Evolutionary conservation across 2,329 filamentous ascomycete genomes (phyloP).

Genomic region (Diaporthe citri): DNA sequence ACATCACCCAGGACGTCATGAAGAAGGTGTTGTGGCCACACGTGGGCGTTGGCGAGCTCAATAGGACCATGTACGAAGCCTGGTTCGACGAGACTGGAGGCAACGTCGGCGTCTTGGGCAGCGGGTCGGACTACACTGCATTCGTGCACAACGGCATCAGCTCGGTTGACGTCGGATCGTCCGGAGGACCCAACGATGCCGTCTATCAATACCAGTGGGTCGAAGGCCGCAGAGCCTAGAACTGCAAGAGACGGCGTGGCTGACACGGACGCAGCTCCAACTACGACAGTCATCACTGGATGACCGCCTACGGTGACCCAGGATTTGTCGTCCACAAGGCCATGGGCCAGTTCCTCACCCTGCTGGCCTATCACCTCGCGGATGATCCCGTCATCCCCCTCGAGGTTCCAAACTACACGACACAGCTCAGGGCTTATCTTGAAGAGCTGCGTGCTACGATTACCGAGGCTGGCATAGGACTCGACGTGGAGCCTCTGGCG

Average conservation of each 20-base stretch:
- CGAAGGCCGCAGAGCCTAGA: not conserved
- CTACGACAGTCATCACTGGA: conserved; percentile 93
- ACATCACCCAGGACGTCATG: conserved; percentile 19
- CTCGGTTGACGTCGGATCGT: not conserved
- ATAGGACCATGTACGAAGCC: conserved; percentile 10
- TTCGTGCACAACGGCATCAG: conserved; percentile 21
- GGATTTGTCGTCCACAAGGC: conserved; percentile 55
- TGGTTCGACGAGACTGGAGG: conserved; percentile 1
- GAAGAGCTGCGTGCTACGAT: conserved; percentile 6
- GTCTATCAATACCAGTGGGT: conserved; percentile 20
- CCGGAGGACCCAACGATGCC: conserved; percentile 1
- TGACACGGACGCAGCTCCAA: conserved; percentile 91
- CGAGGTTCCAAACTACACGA: conserved; percentile 11
- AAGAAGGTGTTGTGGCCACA: conserved; percentile 18
- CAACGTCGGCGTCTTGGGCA: conserved; percentile 14
- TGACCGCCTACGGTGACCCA: conserved; percentile 82
- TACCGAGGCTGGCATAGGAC: not conserved
- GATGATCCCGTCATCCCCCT: not conserved
- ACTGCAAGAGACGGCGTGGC: conserved; percentile 48
- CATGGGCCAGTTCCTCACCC: conserved; percentile 14
- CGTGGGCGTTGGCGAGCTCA: not conserved
- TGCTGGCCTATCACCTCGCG: conserved; percentile 14
- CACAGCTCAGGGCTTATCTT: not conserved
- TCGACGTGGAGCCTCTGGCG: conserved; percentile 10
- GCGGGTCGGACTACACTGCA: conserved; percentile 15